phyloP scores from a whole-genome alignment of 1,284 basidiomycete genomes.

The Malassezia sp. region DNA sequence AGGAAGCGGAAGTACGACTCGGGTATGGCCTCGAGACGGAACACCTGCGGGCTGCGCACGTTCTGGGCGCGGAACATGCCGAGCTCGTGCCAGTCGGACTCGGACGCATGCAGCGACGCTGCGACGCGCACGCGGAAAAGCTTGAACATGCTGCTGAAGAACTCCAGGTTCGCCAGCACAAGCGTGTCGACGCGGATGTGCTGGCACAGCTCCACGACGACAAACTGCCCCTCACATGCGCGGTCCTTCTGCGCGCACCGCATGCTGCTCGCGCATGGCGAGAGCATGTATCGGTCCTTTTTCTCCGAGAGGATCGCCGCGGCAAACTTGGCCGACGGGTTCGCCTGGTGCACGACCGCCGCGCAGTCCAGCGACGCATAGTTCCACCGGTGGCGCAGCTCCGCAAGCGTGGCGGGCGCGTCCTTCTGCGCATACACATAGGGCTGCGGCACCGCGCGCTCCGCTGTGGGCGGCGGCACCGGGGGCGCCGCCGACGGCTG shows the following conservation, averaged over 20 bases:
- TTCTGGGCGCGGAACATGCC: conserved; percentile 77
- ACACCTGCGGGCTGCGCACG: conserved; percentile 76
- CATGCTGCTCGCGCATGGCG: conserved; percentile 60
- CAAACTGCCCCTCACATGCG: conserved; percentile 56
- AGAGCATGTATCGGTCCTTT: conserved; percentile 92
- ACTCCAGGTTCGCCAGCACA: conserved; percentile 92
- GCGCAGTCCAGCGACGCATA: conserved; percentile 88
- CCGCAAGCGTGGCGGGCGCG: conserved; percentile 20
- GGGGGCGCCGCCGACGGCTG: neutral
- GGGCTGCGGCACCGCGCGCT: neutral
- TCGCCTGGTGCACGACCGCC: conserved; percentile 74
- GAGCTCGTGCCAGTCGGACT: conserved; percentile 51
- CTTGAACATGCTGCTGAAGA: conserved; percentile 93
- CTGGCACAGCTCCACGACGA: conserved; percentile 91
- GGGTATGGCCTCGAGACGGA: conserved; percentile 20
- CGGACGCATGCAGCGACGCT: conserved; percentile 63
- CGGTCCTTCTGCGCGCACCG: conserved; percentile 4
- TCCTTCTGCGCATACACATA: conserved; percentile 19
- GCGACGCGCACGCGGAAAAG: conserved; percentile 77
- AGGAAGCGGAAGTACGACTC: conserved; percentile 58
- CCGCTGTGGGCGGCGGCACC: neutral
- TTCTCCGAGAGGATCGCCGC: conserved; percentile 75
- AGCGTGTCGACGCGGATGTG: conserved; percentile 92
- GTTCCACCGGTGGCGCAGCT: conserved; percentile 57
- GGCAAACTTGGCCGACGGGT: conserved; percentile 70